These are phyloP conservation scores for Cyclotella baltica DNA, from an alignment of 108 stramenopile genomes.

Conservation along the genomic window DNA sequence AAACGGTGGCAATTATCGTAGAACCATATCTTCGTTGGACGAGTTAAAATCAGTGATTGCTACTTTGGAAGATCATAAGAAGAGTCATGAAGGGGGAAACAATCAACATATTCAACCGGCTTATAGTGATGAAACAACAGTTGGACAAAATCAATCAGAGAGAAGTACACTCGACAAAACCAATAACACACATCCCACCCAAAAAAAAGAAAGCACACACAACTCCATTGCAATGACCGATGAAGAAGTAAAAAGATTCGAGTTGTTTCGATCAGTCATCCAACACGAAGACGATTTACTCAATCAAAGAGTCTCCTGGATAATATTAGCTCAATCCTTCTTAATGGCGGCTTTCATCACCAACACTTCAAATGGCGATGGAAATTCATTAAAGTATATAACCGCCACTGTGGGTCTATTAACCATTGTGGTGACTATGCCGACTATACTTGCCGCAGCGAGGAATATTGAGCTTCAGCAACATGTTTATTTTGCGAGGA, in stretches of 20 bases:
- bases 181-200: background rate
- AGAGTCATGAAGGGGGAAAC: background rate
- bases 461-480: conserved; percentile 59
- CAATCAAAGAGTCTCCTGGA: conserved; percentile 63
- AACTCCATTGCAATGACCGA: background rate
- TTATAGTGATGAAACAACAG: background rate
- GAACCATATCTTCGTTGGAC: conserved; percentile 10
- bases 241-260: conserved; percentile 55
- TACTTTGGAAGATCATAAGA: background rate
- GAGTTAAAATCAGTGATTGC: conserved; percentile 20
- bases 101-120: background rate
- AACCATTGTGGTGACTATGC: conserved; percentile 53
- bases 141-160: background rate
- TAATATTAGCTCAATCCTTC: conserved; percentile 61
- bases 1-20: background rate
- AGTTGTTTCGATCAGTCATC: conserved; percentile 54
- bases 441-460: conserved; percentile 50
- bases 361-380: conserved; percentile 14
- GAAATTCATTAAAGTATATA: conserved; percentile 34
- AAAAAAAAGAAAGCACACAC: background rate
- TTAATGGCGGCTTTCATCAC: conserved; percentile 59
- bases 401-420: conserved; percentile 52
- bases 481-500: conserved; percentile 46
- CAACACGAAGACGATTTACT: conserved; percentile 61
- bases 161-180: background rate